These are phyloP conservation scores for Inonotus obliquus DNA, from an alignment of 1,284 basidiomycete species.

Conservation along the genomic window DNA sequence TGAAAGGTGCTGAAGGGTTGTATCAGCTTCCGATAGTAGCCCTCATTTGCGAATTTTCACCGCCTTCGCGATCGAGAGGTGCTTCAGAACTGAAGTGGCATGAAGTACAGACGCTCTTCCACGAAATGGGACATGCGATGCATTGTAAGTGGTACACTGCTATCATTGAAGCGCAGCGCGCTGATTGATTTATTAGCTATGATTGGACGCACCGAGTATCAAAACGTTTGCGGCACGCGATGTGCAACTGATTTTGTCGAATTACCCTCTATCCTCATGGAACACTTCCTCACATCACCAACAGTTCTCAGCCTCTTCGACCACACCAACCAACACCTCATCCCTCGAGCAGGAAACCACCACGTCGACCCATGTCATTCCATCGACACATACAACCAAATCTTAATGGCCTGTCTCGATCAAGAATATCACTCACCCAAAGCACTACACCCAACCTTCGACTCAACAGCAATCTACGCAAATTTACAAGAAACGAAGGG, in stretches of 20 bases:
- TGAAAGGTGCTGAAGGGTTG: conserved; percentile 59
- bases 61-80: conserved; percentile 55
- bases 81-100: conserved; percentile 86
- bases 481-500: conserved; percentile 66
- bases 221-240: conserved; percentile 97
- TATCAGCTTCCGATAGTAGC: conserved; percentile 93
- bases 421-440: conserved; percentile 83
- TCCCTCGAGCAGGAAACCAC: conserved; percentile 46
- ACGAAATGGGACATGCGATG: conserved; percentile 99
- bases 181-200: conserved; percentile 58
- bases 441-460: conserved; percentile 53
- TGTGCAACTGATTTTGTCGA: conserved; percentile 99
- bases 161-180: conserved; percentile 15
- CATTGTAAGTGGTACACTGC: conserved; percentile 71
- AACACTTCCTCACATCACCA: conserved; percentile 88
- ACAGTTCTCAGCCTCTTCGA: conserved; percentile 79
- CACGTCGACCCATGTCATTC: conserved; percentile 68
- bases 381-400: conserved; percentile 89
- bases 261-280: conserved; percentile 97
- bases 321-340: conserved; percentile 35
- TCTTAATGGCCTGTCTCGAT: conserved; percentile 86
- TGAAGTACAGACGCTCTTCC: conserved; percentile 93
- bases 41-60: conserved; percentile 84
- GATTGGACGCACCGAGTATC: conserved; percentile 96
- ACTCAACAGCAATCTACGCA: conserved; percentile 67